Base-by-base conservation (phyloP, 331 rosid species). In the Acacia concinna region DNA sequence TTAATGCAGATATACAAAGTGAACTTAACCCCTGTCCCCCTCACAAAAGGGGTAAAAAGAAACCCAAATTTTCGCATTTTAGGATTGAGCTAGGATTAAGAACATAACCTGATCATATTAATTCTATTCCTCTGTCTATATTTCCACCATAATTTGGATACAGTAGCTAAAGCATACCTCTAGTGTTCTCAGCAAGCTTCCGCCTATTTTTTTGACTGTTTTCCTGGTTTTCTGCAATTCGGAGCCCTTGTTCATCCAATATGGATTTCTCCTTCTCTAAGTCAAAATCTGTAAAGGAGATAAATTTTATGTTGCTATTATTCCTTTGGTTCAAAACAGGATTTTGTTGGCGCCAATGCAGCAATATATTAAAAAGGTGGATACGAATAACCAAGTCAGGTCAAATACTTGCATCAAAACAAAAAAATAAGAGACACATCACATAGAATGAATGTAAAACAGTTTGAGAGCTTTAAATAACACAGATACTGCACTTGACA, bases 121-220 rank as follows among this genome's bases (percentile, higher is more conserved):
- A 34, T 17, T 34, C 74, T 21, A 27, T 34, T 77, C 74, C 52
- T 51, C 40, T 66, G 67, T 54, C 60, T 52, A 57, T 75, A 43
- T 37, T 73, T 60, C 68, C 64, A 9, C 34, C 68, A 60, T 62
- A 73, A 74, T 43, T 57, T 31, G 79, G 59, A 74, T 71, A 67
- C 68, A 67, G 66, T 54, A 81, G 17, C 47, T 23, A 77, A 57
- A 49, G 5, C 25, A 77, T 73, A 91, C 99, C 97, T 96, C 97
- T 84, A 72, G 97, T 90, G 88, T 90, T 96, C 83, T 96, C 99
- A 1, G 98, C 97, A 78, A 96, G 99, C 92, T 96, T 96, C 80
- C 98, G 97, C 43, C 98, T 82, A 76, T 96, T 96, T 81, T 96
- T 96, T 90, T 90, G 98, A 91, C 99, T 96, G 81, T 91, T 96